These are phyloP conservation scores for Bacidia rubella DNA, from an alignment of 495 filamentous ascomycete genomes.

Conservation along the genomic window DNA sequence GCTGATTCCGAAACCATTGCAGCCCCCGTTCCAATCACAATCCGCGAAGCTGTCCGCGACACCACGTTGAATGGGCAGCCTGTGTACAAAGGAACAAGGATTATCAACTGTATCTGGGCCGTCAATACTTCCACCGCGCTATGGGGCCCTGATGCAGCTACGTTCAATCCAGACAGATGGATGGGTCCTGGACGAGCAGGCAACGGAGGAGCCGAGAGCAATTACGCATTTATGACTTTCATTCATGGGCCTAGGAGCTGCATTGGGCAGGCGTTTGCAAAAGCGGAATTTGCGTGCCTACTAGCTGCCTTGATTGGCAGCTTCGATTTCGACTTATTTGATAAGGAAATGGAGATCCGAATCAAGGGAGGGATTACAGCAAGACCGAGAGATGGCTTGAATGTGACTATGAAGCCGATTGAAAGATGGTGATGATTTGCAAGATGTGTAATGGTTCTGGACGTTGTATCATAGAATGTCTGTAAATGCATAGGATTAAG, in stretches of 20 bases:
- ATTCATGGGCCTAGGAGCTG: constrained; percentile 69
- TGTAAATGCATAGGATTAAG: no score
- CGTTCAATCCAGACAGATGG: constrained; percentile 76
- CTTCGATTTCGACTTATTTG: constrained; percentile 49
- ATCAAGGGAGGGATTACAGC: constrained; percentile 48
- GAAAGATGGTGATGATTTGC: constrained; percentile 38
- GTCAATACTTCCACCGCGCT: constrained; percentile 62
- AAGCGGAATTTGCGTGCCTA: constrained; percentile 69
- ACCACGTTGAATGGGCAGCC: constrained; percentile 45
- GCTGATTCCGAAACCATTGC: no score
- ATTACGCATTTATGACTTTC: constrained; percentile 71
- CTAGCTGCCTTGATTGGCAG: constrained; percentile 62
- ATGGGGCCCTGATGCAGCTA: constrained; percentile 71
- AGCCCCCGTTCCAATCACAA: constrained; percentile 47
- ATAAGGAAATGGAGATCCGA: constrained; percentile 36
- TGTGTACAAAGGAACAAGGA: constrained; percentile 41
- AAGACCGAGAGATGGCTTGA: constrained; percentile 44
- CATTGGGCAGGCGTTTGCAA: constrained; percentile 71
- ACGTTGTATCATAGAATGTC: no score
- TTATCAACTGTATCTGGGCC: constrained; percentile 38
- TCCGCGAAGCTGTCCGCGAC: constrained; percentile 48
- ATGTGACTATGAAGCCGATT: constrained; percentile 43
- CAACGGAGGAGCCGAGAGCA: constrained; percentile 43
- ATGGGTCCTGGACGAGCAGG: constrained; percentile 35
- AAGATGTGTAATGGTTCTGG: no score